Percentiles rank a stretch among this genome's conserved stretches.
Conservation (phyloP, 1,284 basidiomycete genomes). For the Coniferiporia sulphurascens region DNA sequence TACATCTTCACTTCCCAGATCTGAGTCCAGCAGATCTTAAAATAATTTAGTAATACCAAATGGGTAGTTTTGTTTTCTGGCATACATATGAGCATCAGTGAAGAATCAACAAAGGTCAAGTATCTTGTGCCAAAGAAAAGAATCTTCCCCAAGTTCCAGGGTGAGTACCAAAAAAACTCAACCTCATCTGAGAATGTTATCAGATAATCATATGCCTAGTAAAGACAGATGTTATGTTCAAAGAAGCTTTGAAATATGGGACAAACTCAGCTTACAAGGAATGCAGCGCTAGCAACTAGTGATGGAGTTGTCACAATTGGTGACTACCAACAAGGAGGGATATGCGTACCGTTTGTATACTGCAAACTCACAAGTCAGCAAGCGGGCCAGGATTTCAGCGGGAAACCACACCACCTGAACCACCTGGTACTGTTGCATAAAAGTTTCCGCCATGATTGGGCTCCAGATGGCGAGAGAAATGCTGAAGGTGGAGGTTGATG, state of each 20-base stretch:
- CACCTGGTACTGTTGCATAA: neutral
- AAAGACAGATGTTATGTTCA: neutral
- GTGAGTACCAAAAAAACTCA: constrained; percentile 8
- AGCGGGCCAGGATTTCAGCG: neutral
- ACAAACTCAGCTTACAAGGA: neutral
- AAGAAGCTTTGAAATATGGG: neutral
- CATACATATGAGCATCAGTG: constrained; percentile 8
- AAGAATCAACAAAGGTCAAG: constrained; percentile 5
- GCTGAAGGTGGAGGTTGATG: no score
- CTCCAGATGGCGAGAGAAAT: no score
- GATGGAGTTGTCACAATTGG: neutral
- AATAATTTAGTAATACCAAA: constrained; percentile 42
- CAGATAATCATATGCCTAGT: neutral
- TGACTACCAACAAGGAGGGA: neutral
- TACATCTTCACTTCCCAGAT: neutral
- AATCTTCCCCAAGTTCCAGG: constrained; percentile 4
- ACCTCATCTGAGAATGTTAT: neutral
- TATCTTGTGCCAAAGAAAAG: constrained; percentile 15
- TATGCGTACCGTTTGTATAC: neutral
- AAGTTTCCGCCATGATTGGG: neutral
- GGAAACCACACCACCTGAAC: neutral
- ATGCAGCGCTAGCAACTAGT: neutral
- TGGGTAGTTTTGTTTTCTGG: neutral
- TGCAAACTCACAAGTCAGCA: neutral
- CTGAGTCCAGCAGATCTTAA: constrained; percentile 34